Conservation (phyloP, 768 basidiomycete species). For the Amanita pallidorosea region DNA sequence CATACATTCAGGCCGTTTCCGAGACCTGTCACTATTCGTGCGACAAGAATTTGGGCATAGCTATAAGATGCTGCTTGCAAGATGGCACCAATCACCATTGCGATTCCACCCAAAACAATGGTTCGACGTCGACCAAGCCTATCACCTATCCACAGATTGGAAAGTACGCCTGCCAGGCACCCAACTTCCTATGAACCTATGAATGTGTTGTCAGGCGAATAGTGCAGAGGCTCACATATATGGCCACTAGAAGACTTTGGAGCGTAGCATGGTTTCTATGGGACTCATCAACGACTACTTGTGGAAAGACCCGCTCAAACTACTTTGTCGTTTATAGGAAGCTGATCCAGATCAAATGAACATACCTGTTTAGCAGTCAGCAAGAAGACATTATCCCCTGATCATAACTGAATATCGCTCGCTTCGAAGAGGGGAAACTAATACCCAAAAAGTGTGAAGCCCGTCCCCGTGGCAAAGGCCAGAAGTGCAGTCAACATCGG, state of each 20-base stretch:
- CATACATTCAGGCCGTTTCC: constrained; percentile 54
- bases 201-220: constrained; percentile 8
- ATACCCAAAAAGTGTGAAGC: constrained; percentile 55
- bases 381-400: constrained; percentile 65
- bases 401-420: constrained; percentile 34
- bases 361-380: constrained; percentile 42
- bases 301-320: constrained; percentile 29
- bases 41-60: too few species aligned
- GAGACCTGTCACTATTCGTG: constrained; percentile 50
- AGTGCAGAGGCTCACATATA: constrained; percentile 42
- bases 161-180: constrained; percentile 52
- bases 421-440: neutral
- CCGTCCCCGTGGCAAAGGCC: constrained; percentile 43
- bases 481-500: constrained; percentile 33
- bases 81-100: constrained; percentile 34
- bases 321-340: constrained; percentile 19
- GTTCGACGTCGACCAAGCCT: constrained; percentile 31
- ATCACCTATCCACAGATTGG: constrained; percentile 53
- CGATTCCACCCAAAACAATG: constrained; percentile 42
- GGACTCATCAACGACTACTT: constrained; percentile 30
- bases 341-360: neutral
- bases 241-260: constrained; percentile 34
- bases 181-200: constrained; percentile 40
- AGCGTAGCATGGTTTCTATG: constrained; percentile 40
- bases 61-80: too few species aligned